Base-by-base conservation (phyloP, 495 filamentous ascomycete genomes). In the Neurospora terricola region DNA sequence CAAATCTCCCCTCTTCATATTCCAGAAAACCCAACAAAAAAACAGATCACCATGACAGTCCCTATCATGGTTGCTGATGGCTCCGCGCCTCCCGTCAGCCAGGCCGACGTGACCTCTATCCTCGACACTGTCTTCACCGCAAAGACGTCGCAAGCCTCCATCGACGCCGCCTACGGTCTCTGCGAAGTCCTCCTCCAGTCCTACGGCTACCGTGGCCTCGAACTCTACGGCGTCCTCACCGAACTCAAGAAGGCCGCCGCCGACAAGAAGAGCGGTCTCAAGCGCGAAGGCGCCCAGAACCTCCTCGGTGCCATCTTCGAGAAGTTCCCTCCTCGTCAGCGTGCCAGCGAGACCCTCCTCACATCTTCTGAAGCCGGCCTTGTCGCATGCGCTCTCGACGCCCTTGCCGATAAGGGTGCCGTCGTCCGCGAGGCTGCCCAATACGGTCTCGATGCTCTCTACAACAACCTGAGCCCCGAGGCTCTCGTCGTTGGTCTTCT, bases 241-340 rank as follows among this genome's bases (percentile, higher is more conserved):
- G 86, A 88, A 71, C 84, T 96, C 77, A 91, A 91, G 82, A 97
- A 97, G 85, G 93, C 92, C 69, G 94, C 96, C 11, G 82, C 87
- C 73, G 94, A 99, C 84, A 99, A 98, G 89, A 99, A 99, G 86
- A 94, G 91, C 83, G 92, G 91, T 8, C 85, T 90, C 71, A 88
- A 88, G 75, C 88, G 96, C 72, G 96, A 98, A 82, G 93, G 96
- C 79, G 92, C 95, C 69, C 96, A 98, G 90, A 94, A 97, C 78
- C 91, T 97, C 70, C 87, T 98, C 62, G 96, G 96, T 70, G 96
- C 96, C 71, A 80, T 99, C 18, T 94, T 97, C 77, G 96, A 99
- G 84, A 90, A 90, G 21, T 91, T 98, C 80, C 93, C 94, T 30
- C 86, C 87, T 12, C 88, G 89, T 69, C 91, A 95, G 76, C 91